Evolutionary conservation across 2,329 filamentous ascomycete genomes (phyloP), one percentile per base, ranked within the genome.

Genomic region (Fusarium camptoceras): DNA sequence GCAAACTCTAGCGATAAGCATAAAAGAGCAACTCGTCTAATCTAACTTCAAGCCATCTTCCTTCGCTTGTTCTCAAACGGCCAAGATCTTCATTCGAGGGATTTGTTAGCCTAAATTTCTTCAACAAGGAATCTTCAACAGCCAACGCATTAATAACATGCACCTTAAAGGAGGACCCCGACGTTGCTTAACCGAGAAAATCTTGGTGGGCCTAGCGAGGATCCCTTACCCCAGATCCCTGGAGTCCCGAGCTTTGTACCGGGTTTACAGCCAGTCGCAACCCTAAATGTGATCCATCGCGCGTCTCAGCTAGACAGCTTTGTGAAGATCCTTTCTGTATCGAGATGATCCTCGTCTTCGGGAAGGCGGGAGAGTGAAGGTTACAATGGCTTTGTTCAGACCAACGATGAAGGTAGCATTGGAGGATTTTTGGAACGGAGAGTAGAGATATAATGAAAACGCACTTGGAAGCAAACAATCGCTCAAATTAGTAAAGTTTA

Each of bases 301-400:
- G 28, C 51, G 66, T 69, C 66, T 68, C 66, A 68, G 37, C 37
- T 68, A 69, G 30, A 68, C 22, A 34, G 43, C 37, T 43, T 37
- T 18, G 10, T 12, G 59, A 37, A 8, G 55, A 69, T 68, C 66
- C 5, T 60, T 27, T 20, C 59, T 49, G 14, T 16, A 27, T 53
- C 16, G 4, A 22, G 27, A 34, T 44, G 31, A 8, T 8, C 10
- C 22, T 57, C 39, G 30, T 48, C 25, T 48, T 54, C n/a, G 48
- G 31, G 30, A 49, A 43, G 28, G 34, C 34, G 34, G 18, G 34
- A 37, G 34, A n/a, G 34, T 7, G 9, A n/a, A 37, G 9, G 34
- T 37, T n/a, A 37, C 34, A n/a, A 37, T 37, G 34, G 6, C 34
- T 37, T 37, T 12, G 5, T n/a, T 37, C 34, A n/a, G 34, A 37